Conservation (phyloP, 768 basidiomycete species). For the Pleurotus giganteus region DNA sequence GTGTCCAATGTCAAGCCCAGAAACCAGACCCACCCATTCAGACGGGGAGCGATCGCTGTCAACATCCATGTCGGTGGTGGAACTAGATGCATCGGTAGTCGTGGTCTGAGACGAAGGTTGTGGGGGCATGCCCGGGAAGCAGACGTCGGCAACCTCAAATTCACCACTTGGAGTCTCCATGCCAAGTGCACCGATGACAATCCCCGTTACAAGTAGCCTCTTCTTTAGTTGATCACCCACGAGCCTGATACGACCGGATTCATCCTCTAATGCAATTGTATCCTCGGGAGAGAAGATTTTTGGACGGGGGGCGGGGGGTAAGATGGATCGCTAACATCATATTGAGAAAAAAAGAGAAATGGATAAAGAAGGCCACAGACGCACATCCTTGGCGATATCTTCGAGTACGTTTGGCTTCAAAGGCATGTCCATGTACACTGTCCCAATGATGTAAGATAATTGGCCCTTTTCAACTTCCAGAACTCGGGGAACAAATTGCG, state of each 20-base stretch:
- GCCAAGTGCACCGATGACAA: conserved; percentile 87
- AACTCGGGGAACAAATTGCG: conserved; percentile 72
- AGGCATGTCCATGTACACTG: conserved; percentile 98
- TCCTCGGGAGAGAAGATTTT: conserved; percentile 83
- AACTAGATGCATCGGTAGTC: not conserved
- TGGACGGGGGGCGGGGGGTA: conserved; percentile 69
- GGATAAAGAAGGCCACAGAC: conserved; percentile 25
- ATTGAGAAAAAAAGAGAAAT: conserved; percentile 3
- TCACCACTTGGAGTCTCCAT: conserved; percentile 88
- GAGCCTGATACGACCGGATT: conserved; percentile 87
- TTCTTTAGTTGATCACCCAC: conserved; percentile 70
- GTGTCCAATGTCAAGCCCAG: conserved; percentile 81
- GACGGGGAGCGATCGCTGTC: conserved; percentile 46
- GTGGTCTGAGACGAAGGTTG: conserved; percentile 32
- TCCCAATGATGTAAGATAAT: conserved; percentile 90
- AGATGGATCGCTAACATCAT: conserved; percentile 73
- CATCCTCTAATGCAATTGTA: conserved; percentile 89
- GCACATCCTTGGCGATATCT: conserved; percentile 89
- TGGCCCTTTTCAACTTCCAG: conserved; percentile 84
- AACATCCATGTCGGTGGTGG: conserved; percentile 55
- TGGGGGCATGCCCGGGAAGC: conserved; percentile 80
- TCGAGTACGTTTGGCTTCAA: conserved; percentile 97
- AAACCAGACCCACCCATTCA: conserved; percentile 83
- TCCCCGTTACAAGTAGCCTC: conserved; percentile 79
- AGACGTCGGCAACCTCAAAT: conserved; percentile 90